Conservation (phyloP, 73 alveolate species). For the Paramecium primaurelia region DNA sequence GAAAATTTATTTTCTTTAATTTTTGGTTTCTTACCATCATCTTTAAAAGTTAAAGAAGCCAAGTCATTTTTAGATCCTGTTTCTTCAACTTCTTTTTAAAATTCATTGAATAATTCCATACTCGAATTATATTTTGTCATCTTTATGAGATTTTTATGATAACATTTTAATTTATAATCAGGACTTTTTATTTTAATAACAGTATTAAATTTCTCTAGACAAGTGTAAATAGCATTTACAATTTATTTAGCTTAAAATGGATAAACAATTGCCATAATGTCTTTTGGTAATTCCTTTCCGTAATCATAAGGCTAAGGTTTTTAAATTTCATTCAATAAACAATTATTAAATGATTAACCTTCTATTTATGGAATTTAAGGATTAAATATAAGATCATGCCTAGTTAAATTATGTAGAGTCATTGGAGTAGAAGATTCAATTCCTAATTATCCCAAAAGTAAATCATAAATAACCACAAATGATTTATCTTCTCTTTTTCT, state of each 20-base stretch:
- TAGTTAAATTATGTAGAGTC: not conserved
- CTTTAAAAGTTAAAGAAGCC: slow-evolving; percentile 7
- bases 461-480: slow-evolving; percentile 53
- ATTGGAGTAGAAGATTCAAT: slow-evolving; percentile 21
- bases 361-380: slow-evolving; percentile 8
- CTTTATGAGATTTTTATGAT: slow-evolving; percentile 22
- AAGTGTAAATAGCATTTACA: slow-evolving; percentile 31
- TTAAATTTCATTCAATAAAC: not conserved
- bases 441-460: slow-evolving; percentile 6
- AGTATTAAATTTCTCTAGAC: slow-evolving; percentile 30
- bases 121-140: slow-evolving; percentile 22
- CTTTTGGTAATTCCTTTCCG: slow-evolving; percentile 1
- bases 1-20: slow-evolving; percentile 9
- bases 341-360: not conserved
- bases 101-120: slow-evolving; percentile 41
- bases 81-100: not conserved
- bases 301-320: slow-evolving; percentile 35
- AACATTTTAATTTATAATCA: slow-evolving; percentile 44
- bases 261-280: not conserved
- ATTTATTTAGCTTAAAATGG: slow-evolving; percentile 11
- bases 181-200: slow-evolving; percentile 28
- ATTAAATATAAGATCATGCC: slow-evolving; percentile 26
- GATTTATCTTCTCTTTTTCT: slow-evolving; percentile 54
- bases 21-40: slow-evolving; percentile 28
- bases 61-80: not conserved